Conservation (phyloP, 2,329 filamentous ascomycete species). For the Arthroderma sp. region DNA sequence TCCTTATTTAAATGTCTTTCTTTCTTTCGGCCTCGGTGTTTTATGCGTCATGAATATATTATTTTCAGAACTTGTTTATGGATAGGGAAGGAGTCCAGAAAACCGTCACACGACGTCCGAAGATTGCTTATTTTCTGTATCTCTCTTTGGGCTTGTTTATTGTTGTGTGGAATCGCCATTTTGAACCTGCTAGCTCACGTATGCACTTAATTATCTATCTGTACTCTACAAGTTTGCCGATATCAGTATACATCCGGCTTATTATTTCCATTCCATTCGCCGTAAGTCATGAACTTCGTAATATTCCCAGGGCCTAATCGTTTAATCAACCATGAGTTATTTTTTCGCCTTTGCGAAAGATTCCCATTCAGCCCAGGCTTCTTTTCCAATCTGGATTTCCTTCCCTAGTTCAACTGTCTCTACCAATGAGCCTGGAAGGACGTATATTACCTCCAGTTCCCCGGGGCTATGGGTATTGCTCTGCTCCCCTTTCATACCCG, state of each 20-base stretch:
- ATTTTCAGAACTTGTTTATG: background rate
- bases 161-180: background rate
- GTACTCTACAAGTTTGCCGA: background rate
- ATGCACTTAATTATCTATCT: background rate
- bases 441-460: constrained; percentile 40
- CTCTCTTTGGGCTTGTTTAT: constrained; percentile 1
- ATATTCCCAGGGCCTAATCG: background rate
- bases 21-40: background rate
- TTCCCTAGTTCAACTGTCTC: constrained; percentile 45
- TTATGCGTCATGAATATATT: constrained; percentile 5
- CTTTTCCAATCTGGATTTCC: constrained; percentile 24
- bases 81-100: constrained; percentile 4
- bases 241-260: background rate
- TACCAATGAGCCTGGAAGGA: constrained; percentile 49
- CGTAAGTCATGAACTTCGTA: background rate
- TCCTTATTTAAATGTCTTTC: background rate
- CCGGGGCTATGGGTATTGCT: background rate
- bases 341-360: background rate
- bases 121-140: background rate
- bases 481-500: constrained; percentile 13
- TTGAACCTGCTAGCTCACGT: background rate
- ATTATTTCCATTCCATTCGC: background rate
- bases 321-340: background rate
- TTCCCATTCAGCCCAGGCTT: constrained; percentile 28
- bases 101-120: constrained; percentile 2